Evolutionary conservation across 2,329 filamentous ascomycete genomes (phyloP).

Genomic region (Neurospora sp.): DNA sequence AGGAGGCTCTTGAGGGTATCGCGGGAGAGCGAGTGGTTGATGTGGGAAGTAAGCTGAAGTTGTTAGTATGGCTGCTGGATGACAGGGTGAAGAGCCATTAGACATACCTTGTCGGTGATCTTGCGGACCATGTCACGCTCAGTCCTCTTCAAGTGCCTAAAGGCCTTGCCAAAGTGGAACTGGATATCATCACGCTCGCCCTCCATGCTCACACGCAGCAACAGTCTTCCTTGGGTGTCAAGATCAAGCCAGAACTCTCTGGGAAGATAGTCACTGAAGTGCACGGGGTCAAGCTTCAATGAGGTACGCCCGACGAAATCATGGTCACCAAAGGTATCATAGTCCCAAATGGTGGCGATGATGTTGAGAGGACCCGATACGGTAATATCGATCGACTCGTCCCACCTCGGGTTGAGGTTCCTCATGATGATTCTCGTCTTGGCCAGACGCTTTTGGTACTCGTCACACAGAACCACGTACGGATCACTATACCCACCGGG

Average conservation of each 20-base stretch:
- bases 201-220: constrained; percentile 95
- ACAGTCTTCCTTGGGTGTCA: constrained; percentile 82
- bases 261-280: constrained; percentile 92
- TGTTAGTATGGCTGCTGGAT: constrained; percentile 4
- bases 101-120: constrained; percentile 85
- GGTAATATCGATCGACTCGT: constrained; percentile 92
- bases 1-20: constrained; percentile 69
- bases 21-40: constrained; percentile 76
- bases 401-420: constrained; percentile 90
- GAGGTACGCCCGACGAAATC: constrained; percentile 97
- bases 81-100: constrained; percentile 5
- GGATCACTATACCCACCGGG: constrained; percentile 90
- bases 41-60: constrained; percentile 77
- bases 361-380: constrained; percentile 86
- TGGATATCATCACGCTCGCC: constrained; percentile 97
- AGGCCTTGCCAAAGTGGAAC: constrained; percentile 96
- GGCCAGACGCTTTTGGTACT: constrained; percentile 91
- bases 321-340: constrained; percentile 93
- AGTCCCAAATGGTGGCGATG: constrained; percentile 97
- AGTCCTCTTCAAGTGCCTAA: constrained; percentile 86
- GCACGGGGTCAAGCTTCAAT: constrained; percentile 91
- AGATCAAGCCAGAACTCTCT: constrained; percentile 97
- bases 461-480: constrained; percentile 92
- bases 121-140: constrained; percentile 97
- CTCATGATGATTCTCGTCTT: constrained; percentile 89